Evolutionary conservation across 176 grass and related monocot genomes (phyloP), one percentile per base, ranked within the genome.

Genomic region (Carex myosuroides): DNA sequence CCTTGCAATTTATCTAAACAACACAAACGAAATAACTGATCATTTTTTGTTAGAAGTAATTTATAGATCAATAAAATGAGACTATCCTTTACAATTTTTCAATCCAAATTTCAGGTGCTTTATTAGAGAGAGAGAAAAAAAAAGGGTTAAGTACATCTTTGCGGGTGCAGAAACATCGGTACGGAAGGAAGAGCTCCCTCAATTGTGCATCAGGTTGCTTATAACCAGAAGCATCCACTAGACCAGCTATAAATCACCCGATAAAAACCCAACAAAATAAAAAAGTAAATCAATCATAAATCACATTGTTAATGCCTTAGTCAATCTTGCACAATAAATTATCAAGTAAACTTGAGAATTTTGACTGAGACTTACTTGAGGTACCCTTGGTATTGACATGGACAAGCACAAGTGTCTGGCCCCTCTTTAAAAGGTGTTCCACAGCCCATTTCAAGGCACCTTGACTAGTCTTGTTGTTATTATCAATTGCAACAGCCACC

Each of bases 161-260:
- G 13, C 96, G 91, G 53, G 93, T 95, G 89, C 96, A 98, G 86
- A 95, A 98, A 80, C 96, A 98, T 62, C 96, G 96, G 54, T 93
- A 98, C 1, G 89, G 93, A 60, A 95, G 93, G 83, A 95, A 98
- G 18, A 98, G 52, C 3, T 98, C 91, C 75, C 87, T 95, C 87
- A 83, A 87, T 58, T 73, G 69, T n/a, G 65, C 86, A 81, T 98
- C 92, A 33, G 90, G 88, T 76, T 88, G 86, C 85, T 89, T 93
- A 82, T 70, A 98, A 65, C 86, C 85, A 64, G 89, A 83, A 44
- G 73, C 81, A 42, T 98, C 91, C 75, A 88, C 90, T 21, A 73
- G 73, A 2, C 84, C 80, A 8, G 79, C 85, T 77, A 83, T 79
- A 64, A 12, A 64, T 79, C 29, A 13, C 18, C 10, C 32, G 21